phyloP scores from a whole-genome alignment of 108 stramenopile species.

The Chaetoceros tenuissimus region DNA sequence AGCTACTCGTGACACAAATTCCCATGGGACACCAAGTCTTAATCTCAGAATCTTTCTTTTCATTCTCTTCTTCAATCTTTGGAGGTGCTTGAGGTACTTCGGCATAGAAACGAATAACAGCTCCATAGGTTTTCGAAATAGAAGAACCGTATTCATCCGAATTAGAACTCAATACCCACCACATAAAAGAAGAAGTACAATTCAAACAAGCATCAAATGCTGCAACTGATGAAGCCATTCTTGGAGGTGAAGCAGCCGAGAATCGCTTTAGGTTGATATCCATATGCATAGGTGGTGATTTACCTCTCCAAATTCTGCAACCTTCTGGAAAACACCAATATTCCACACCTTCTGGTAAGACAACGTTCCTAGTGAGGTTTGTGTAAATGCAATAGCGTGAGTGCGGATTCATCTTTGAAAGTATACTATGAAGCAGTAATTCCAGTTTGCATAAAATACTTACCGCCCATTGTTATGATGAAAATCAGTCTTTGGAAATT shows the following conservation, averaged over 20 bases:
- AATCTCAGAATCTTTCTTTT: slow-evolving; percentile 11
- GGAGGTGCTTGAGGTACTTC: slow-evolving; percentile 45
- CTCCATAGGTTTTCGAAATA: slow-evolving; percentile 69
- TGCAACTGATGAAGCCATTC: slow-evolving; percentile 37
- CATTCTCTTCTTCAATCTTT: neutral
- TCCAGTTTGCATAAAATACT: neutral
- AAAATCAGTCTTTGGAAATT: slow-evolving; percentile 70
- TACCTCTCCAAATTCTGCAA: slow-evolving; percentile 67
- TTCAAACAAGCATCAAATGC: slow-evolving; percentile 74
- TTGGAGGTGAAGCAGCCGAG: slow-evolving; percentile 46
- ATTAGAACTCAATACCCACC: slow-evolving; percentile 80
- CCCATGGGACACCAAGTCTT: slow-evolving; percentile 76
- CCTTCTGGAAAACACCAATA: slow-evolving; percentile 89
- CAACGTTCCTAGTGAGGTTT: slow-evolving; percentile 20
- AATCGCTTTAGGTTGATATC: slow-evolving; percentile 67
- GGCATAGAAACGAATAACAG: slow-evolving; percentile 73
- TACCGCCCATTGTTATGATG: slow-evolving; percentile 39
- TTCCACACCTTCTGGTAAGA: slow-evolving; percentile 60
- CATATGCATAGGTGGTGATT: slow-evolving; percentile 51
- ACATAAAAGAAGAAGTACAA: slow-evolving; percentile 73
- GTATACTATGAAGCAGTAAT: too few relatives aligned
- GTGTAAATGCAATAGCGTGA: too few relatives aligned
- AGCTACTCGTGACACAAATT: slow-evolving; percentile 56
- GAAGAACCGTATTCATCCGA: slow-evolving; percentile 75
- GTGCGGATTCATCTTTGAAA: too few relatives aligned